A percentile compares a stretch with the other conserved stretches of the same genome.
These are phyloP conservation scores for Cardiospermum halicacabum DNA, from an alignment of 345 rosid species.

Conservation along the genomic window DNA sequence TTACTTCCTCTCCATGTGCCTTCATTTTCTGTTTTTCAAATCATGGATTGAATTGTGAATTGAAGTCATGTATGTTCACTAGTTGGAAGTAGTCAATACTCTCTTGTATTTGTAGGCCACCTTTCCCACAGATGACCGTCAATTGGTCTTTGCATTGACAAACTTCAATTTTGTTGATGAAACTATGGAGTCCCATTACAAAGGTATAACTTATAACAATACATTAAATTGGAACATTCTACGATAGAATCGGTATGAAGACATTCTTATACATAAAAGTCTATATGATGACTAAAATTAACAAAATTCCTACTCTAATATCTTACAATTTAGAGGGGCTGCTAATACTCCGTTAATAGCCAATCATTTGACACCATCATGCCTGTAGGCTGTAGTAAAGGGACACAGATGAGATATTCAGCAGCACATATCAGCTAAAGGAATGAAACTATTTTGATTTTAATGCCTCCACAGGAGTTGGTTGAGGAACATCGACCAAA, in stretches of 20 bases:
- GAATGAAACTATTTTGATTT: neutral
- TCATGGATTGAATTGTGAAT: no score
- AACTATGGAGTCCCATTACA: no score
- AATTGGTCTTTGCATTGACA: no score
- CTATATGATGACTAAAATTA: neutral
- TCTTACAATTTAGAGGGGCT: neutral
- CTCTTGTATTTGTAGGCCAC: no score
- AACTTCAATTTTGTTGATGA: no score
- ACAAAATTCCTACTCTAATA: neutral
- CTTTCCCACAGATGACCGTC: no score
- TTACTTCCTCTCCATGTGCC: no score
- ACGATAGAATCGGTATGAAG: neutral
- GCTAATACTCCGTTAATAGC: neutral
- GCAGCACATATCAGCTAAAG: neutral
- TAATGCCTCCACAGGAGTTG: slow-evolving; percentile 19
- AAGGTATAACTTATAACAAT: no score
- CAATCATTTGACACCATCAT: neutral
- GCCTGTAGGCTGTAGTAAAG: slow-evolving; percentile 13
- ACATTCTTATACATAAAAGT: neutral
- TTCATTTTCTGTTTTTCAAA: no score
- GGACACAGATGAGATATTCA: neutral
- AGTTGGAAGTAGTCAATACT: no score
- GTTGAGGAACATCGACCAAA: slow-evolving; percentile 53
- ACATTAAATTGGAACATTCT: no score
- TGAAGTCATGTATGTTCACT: no score